A percentile compares a stretch with the other conserved stretches of the same genome.
Evolutionary conservation across 192 early-diverging fungal species (phyloP).

Genomic region (Coemansia sp.): DNA sequence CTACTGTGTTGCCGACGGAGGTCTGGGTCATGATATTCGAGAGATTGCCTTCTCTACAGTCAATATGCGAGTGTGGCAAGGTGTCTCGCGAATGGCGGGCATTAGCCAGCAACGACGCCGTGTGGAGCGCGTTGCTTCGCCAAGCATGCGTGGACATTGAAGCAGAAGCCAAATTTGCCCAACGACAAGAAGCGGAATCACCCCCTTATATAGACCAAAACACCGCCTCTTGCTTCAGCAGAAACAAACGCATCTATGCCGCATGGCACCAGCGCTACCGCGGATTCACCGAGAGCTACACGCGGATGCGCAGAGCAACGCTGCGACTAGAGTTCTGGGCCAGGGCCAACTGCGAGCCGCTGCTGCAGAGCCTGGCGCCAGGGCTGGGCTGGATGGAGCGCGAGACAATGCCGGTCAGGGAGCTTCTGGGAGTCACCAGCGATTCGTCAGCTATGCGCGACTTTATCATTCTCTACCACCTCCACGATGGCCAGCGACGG

Average conservation of each 20-base stretch:
- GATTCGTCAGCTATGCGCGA: slow-evolving; percentile 45
- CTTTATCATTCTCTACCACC: slow-evolving; percentile 48
- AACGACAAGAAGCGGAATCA: not conserved
- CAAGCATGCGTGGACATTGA: slow-evolving; percentile 7
- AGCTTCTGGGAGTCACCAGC: slow-evolving; percentile 40
- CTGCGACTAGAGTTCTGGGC: slow-evolving; percentile 35
- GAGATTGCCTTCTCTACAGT: slow-evolving; percentile 14
- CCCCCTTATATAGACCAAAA: not conserved
- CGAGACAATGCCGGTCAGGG: slow-evolving; percentile 34
- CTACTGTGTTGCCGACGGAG: slow-evolving; percentile 23
- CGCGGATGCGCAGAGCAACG: slow-evolving; percentile 37
- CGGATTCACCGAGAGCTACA: slow-evolving; percentile 45
- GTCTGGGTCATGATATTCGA: slow-evolving; percentile 30
- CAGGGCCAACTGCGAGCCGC: slow-evolving; percentile 2
- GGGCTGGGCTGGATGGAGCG: slow-evolving; percentile 44
- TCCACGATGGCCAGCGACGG: slow-evolving; percentile 49
- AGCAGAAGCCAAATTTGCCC: not conserved
- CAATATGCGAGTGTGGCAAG: slow-evolving; percentile 42
- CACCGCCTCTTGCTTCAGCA: not conserved
- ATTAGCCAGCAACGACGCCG: slow-evolving; percentile 22
- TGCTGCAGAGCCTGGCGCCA: slow-evolving; percentile 38
- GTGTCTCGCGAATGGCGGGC: slow-evolving; percentile 27
- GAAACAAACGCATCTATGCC: slow-evolving; percentile 29
- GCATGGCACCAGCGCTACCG: slow-evolving; percentile 29
- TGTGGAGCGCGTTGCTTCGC: slow-evolving; percentile 36